Percentiles rank a stretch among this genome's conserved stretches.
phyloP scores from a whole-genome alignment of 345 rosid genomes.

The Iberis pinnata region DNA sequence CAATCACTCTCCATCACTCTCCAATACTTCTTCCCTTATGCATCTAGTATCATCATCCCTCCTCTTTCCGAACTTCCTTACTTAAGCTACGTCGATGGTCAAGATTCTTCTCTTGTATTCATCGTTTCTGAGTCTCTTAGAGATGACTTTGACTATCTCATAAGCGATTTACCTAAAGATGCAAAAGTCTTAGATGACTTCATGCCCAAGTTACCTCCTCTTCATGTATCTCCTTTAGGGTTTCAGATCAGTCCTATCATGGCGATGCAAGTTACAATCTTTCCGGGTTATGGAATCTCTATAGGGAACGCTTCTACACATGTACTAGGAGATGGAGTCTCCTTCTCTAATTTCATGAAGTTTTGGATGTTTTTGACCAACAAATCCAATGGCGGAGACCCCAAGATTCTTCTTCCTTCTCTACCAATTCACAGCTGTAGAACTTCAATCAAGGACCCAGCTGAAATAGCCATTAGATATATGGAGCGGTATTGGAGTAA shows the following conservation, averaged over 20 bases:
- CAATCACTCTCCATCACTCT: conserved; percentile 36
- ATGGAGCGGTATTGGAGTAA: no score
- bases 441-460: conserved; percentile 24
- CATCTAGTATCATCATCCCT: conserved; percentile 15
- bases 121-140: conserved; percentile 24
- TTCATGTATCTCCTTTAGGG: neutral
- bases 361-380: conserved; percentile 26
- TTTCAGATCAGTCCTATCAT: neutral
- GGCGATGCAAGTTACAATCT: conserved; percentile 25
- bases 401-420: neutral
- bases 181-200: conserved; percentile 3
- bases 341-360: conserved; percentile 20
- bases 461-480: neutral
- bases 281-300: conserved; percentile 23
- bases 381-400: no score
- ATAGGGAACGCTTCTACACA: conserved; percentile 11
- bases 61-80: conserved; percentile 13
- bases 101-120: conserved; percentile 12
- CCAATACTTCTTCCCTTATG: conserved; percentile 30
- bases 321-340: conserved; percentile 20
- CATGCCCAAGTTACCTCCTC: conserved; percentile 11
- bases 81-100: conserved; percentile 16
- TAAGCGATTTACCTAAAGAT: conserved; percentile 18
- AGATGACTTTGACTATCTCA: conserved; percentile 20
- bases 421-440: conserved; percentile 7